Evolutionary conservation across 163 green algal species (phyloP), one percentile per base, ranked within the genome.

Genomic region (Picocystis sp.): DNA sequence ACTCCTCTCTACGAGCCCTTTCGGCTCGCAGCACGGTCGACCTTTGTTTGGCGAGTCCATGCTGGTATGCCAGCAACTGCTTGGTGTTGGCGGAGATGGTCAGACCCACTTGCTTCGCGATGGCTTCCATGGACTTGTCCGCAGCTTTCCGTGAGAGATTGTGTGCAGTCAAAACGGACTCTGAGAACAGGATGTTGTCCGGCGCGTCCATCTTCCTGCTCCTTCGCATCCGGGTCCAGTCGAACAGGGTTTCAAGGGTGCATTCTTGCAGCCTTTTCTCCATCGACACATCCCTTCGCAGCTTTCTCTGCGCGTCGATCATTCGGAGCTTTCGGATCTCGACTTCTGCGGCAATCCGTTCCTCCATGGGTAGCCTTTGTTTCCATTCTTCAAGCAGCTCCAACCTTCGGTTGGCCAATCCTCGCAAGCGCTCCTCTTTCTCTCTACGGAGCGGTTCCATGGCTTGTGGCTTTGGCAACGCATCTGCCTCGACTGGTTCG

Each of bases 241-340:
- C 17, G 5, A 54, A 54, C 15, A 54, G 47, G n/a, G n/a, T 24
- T 22, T 45, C 17, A 11, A 34, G 24, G n/a, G 11, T 54, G 47
- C n/a, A 54, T 33, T 22, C 19, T 34, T 24, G 9, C 47, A 54
- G 11, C n/a, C 11, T 54, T 34, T 54, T 54, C 47, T 54, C 47
- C 17, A 54, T 22, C 47, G 38, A 15, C 9, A 54, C 11, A 15
- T 33, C 47, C n/a, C 15, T 19, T 34, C 47, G 25, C 9, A 54
- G 24, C 47, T 54, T 54, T 11, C 19, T 54, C 47, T 54, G 47
- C n/a, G 38, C 24, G 3, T 54, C 47, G n/a, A 54, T 33, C 3
- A 54, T 8, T 5, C 29, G 3, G 29, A 38, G 29, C 8, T 38
- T 38, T 38, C 29, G 29, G 29, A 38, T 38, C 29, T 38, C 29